phyloP scores from a whole-genome alignment of 805 yeast species.

The Ogataea henricii region DNA sequence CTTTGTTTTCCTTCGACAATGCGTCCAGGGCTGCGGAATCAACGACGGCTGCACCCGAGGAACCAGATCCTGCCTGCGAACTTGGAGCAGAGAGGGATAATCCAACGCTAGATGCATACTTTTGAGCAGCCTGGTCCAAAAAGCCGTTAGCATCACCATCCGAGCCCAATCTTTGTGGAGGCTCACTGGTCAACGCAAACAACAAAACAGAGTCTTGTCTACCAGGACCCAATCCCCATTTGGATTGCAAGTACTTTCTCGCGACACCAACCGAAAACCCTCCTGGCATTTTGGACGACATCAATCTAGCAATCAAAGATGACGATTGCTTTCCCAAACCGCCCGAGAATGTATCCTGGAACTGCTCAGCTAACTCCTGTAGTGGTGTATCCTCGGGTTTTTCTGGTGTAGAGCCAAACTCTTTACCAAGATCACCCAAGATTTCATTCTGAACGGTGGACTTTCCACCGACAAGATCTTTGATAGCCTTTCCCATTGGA shows the following conservation, averaged over 20 bases:
- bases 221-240: conserved; percentile 92
- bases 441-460: conserved; percentile 98
- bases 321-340: conserved; percentile 91
- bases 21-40: conserved; percentile 96
- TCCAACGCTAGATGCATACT: conserved; percentile 84
- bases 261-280: conserved; percentile 93
- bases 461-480: conserved; percentile 97
- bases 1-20: conserved; percentile 67
- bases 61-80: conserved; percentile 52
- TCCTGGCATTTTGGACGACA: conserved; percentile 99
- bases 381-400: conserved; percentile 98
- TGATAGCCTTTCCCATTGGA: conserved; percentile 89
- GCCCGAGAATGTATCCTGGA: conserved; percentile 90
- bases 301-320: conserved; percentile 84
- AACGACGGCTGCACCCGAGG: conserved; percentile 81
- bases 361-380: conserved; percentile 90
- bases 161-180: conserved; percentile 80
- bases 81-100: conserved; percentile 71
- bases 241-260: conserved; percentile 85
- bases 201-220: conserved; percentile 92
- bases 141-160: conserved; percentile 90
- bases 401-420: conserved; percentile 97
- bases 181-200: conserved; percentile 84
- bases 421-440: conserved; percentile 97
- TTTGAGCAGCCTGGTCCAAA: conserved; percentile 78